These are phyloP conservation scores for Phytophthora cactorum DNA, from an alignment of 352 stramenopile genomes.

Conservation along the genomic window DNA sequence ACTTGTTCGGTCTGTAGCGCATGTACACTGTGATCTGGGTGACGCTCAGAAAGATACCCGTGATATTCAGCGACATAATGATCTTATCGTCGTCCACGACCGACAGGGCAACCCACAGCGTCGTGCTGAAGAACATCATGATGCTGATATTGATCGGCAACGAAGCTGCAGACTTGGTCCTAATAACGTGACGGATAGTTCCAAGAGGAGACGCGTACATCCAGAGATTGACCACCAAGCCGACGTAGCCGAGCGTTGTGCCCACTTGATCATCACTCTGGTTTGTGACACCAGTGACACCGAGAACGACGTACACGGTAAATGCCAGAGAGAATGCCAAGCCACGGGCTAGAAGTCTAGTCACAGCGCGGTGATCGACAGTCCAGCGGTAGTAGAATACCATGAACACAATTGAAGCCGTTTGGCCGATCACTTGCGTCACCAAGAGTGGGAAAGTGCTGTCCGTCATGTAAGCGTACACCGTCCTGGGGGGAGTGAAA, in stretches of 20 bases:
- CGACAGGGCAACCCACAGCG: slow-evolving; percentile 21
- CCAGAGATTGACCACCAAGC: slow-evolving; percentile 27
- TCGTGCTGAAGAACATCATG: slow-evolving; percentile 26
- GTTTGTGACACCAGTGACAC: slow-evolving; percentile 34
- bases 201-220: slow-evolving; percentile 39
- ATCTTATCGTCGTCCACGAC: slow-evolving; percentile 34
- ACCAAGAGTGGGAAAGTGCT: slow-evolving; percentile 37
- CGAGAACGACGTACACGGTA: slow-evolving; percentile 39
- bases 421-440: slow-evolving; percentile 25
- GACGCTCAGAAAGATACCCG: slow-evolving; percentile 24
- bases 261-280: slow-evolving; percentile 34
- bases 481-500: slow-evolving; percentile 21
- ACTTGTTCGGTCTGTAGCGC: slow-evolving; percentile 10
- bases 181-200: slow-evolving; percentile 26
- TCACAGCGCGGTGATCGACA: slow-evolving; percentile 8
- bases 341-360: not conserved
- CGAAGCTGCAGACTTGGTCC: slow-evolving; percentile 26
- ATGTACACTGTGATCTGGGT: slow-evolving; percentile 30
- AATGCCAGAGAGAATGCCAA: slow-evolving; percentile 11
- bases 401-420: slow-evolving; percentile 24
- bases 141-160: slow-evolving; percentile 31
- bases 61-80: slow-evolving; percentile 28
- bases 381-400: slow-evolving; percentile 29
- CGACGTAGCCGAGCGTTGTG: slow-evolving; percentile 37
- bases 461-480: slow-evolving; percentile 35